Evolutionary conservation across 345 rosid species (phyloP).

Genomic region (Excoecaria cochinchinensis): DNA sequence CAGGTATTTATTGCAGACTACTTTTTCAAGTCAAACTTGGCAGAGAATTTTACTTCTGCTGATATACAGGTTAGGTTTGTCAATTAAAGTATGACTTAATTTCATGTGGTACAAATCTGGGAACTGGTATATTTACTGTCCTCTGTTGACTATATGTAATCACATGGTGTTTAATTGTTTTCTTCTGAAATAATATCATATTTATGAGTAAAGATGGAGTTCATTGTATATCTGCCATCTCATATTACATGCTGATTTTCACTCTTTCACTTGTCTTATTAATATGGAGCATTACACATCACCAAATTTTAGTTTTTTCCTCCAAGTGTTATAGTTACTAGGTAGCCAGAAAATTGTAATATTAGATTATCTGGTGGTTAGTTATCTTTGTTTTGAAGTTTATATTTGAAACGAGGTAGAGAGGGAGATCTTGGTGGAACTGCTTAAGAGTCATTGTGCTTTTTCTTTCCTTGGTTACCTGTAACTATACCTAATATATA

Average conservation of each 20-base stretch:
- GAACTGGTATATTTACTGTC: slow-evolving; percentile 1
- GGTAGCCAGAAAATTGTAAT: neutral
- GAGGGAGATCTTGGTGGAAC: neutral
- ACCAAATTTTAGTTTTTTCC: neutral
- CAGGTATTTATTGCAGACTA: slow-evolving; percentile 96
- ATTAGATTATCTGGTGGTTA: neutral
- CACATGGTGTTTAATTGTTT: neutral
- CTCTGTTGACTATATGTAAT: neutral
- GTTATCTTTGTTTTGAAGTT: neutral
- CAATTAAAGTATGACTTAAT: neutral
- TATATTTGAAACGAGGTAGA: neutral
- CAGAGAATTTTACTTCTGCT: slow-evolving; percentile 62
- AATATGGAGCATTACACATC: too few relatives aligned
- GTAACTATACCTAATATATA: neutral
- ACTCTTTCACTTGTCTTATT: neutral
- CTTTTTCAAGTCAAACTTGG: slow-evolving; percentile 73
- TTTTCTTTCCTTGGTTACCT: neutral
- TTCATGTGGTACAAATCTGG: neutral
- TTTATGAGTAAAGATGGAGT: neutral
- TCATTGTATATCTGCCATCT: neutral
- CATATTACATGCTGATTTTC: neutral
- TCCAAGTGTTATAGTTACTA: neutral
- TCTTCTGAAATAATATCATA: neutral
- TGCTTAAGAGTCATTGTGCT: neutral
- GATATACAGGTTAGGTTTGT: slow-evolving; percentile 63